Percentiles rank a stretch among this genome's conserved stretches.
These are phyloP conservation scores for Lecanicillium sp. DNA, from an alignment of 2,329 filamentous ascomycete species.

Conservation along the genomic window DNA sequence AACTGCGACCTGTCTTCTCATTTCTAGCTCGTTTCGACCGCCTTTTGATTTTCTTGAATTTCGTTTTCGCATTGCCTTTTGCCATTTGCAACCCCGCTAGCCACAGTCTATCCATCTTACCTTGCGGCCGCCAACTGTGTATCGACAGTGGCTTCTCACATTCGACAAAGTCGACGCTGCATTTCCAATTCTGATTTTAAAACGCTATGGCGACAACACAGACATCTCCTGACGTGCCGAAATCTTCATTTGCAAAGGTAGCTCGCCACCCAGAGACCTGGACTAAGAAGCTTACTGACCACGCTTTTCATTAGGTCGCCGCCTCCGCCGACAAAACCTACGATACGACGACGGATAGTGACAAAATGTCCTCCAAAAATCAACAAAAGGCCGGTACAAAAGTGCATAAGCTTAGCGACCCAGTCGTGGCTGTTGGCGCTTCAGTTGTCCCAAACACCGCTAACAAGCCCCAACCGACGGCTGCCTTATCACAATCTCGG, in stretches of 20 bases:
- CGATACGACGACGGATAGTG: too few species aligned
- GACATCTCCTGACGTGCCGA: constrained; percentile 38
- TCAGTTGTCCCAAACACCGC: constrained; percentile 1
- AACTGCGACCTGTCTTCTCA: constrained; percentile 7
- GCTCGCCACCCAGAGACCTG: constrained; percentile 11
- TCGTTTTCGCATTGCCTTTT: constrained; percentile 4
- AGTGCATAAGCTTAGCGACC: background rate
- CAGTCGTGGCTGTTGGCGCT: constrained; percentile 6
- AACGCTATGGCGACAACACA: constrained; percentile 38
- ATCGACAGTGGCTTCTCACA: too few species aligned
- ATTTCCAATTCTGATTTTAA: constrained; percentile 13
- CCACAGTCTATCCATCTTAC: too few species aligned
- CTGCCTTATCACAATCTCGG: too few species aligned
- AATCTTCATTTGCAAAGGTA: constrained; percentile 73
- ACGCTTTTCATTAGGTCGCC: constrained; percentile 31
- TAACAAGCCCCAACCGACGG: background rate
- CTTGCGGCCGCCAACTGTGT: too few species aligned
- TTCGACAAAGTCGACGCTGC: too few species aligned
- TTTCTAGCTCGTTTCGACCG: constrained; percentile 7
- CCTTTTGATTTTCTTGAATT: constrained; percentile 7
- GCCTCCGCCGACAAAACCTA: constrained; percentile 24
- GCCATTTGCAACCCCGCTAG: constrained; percentile 9
- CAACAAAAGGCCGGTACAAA: too few species aligned
- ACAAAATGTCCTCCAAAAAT: too few species aligned
- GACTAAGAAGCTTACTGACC: background rate